Percentiles rank a stretch among this genome's conserved stretches.
Evolutionary conservation across 75 land plant species (phyloP).

Genomic region (Selaginella moellendorffii): DNA sequence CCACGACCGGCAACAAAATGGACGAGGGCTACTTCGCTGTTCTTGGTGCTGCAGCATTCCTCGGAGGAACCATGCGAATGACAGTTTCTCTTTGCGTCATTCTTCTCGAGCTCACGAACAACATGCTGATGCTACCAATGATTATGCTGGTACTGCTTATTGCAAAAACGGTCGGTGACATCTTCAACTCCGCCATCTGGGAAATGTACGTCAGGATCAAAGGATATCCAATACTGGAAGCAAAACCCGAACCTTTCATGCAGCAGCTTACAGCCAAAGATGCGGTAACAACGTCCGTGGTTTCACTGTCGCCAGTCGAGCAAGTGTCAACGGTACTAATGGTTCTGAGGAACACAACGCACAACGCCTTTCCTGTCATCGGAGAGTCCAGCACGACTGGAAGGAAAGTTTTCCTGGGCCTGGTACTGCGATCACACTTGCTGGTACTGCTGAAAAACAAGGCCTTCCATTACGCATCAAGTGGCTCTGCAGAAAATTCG

Average conservation of each 20-base stretch:
- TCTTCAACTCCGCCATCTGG: constrained; percentile 1
- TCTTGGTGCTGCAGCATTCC: constrained; percentile 3
- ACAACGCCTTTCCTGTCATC: constrained; percentile 3
- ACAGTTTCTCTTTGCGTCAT: constrained; percentile 6
- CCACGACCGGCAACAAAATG: background rate
- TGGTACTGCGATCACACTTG: background rate
- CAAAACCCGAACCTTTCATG: constrained; percentile 4
- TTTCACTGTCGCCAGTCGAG: background rate
- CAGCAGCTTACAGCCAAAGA: constrained; percentile 1
- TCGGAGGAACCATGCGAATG: constrained; percentile 4
- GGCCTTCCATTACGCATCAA: background rate
- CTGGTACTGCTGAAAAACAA: background rate
- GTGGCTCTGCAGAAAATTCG: background rate
- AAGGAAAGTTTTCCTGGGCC: background rate
- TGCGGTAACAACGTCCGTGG: background rate
- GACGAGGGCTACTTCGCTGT: constrained; percentile 6
- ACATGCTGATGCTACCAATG: background rate
- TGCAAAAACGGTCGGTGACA: background rate
- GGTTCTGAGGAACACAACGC: background rate
- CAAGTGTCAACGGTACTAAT: background rate
- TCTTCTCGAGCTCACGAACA: constrained; percentile 7
- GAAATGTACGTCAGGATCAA: background rate
- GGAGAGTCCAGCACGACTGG: constrained; percentile 20
- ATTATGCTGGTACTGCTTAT: constrained; percentile 8
- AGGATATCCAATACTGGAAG: background rate